Conservation (phyloP, 768 basidiomycete species). For the Inosperma sp. region DNA sequence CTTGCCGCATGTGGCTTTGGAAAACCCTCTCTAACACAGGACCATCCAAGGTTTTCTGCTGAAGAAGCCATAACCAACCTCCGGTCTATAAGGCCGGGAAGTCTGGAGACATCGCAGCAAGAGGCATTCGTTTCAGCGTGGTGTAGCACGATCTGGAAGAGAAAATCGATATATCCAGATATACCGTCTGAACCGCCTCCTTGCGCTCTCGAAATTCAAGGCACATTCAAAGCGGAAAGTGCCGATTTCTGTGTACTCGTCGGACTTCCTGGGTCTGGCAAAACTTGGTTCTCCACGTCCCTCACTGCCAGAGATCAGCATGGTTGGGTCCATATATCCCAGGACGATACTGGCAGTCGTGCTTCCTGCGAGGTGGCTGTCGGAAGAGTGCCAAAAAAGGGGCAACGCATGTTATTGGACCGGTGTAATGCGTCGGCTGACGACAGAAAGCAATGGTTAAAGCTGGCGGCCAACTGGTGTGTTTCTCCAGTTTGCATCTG, state of each 20-base stretch:
- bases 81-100: slow-evolving; percentile 50
- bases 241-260: slow-evolving; percentile 51
- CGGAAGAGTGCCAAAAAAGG: slow-evolving; percentile 32
- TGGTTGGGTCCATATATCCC: slow-evolving; percentile 46
- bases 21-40: slow-evolving; percentile 35
- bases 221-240: slow-evolving; percentile 27
- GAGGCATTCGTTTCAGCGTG: slow-evolving; percentile 55
- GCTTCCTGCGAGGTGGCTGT: slow-evolving; percentile 47
- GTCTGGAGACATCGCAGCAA: slow-evolving; percentile 53
- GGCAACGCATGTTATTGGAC: slow-evolving; percentile 47
- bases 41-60: slow-evolving; percentile 46
- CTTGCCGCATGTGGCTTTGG: slow-evolving; percentile 53
- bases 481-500: slow-evolving; percentile 44
- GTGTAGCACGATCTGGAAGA: slow-evolving; percentile 57
- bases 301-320: slow-evolving; percentile 41
- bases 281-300: slow-evolving; percentile 50
- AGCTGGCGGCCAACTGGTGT: slow-evolving; percentile 46
- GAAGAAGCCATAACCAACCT: slow-evolving; percentile 44
- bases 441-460: slow-evolving; percentile 49
- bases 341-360: slow-evolving; percentile 53
- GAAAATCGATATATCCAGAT: slow-evolving; percentile 47
- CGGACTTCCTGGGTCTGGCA: slow-evolving; percentile 59
- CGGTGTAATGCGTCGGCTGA: slow-evolving; percentile 48
- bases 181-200: slow-evolving; percentile 48
- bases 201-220: slow-evolving; percentile 43